Conservation (phyloP, 768 basidiomycete species). For the Plicaturopsis crispa region DNA sequence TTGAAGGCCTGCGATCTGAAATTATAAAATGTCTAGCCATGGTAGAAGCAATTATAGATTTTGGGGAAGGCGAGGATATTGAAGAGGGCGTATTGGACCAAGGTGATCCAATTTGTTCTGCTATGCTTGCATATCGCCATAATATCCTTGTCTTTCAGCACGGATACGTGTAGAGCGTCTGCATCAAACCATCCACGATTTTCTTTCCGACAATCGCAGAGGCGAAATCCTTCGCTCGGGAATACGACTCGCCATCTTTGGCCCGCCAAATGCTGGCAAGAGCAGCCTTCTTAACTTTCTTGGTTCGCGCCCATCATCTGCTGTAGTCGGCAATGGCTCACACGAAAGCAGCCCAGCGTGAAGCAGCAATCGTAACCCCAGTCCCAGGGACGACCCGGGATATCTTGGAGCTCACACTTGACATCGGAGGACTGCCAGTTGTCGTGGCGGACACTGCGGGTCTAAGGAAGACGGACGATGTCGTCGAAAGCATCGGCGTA, state of each 20-base stretch:
- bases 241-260: slow-evolving; percentile 80
- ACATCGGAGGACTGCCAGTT: slow-evolving; percentile 83
- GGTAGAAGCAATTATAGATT: slow-evolving; percentile 88
- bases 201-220: slow-evolving; percentile 63
- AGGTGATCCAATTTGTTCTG: slow-evolving; percentile 33
- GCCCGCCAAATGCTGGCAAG: slow-evolving; percentile 93
- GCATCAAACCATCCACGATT: slow-evolving; percentile 38
- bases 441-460: slow-evolving; percentile 85
- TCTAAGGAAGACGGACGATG: slow-evolving; percentile 56
- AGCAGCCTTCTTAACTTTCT: slow-evolving; percentile 83
- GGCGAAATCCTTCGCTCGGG: slow-evolving; percentile 84
- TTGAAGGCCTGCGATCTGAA: slow-evolving; percentile 54
- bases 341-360: slow-evolving; percentile 56
- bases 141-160: slow-evolving; percentile 31
- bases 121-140: neutral
- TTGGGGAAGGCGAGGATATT: slow-evolving; percentile 86
- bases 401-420: slow-evolving; percentile 75
- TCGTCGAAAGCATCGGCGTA: slow-evolving; percentile 78
- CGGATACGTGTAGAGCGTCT: slow-evolving; percentile 40
- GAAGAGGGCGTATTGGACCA: slow-evolving; percentile 73
- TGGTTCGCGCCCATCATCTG: slow-evolving; percentile 30
- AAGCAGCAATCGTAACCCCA: slow-evolving; percentile 85
- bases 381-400: slow-evolving; percentile 89
- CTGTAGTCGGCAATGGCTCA: neutral
- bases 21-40: slow-evolving; percentile 71